Base-by-base conservation (phyloP, 2,329 filamentous ascomycete genomes). In the Bipolaris oryzae region DNA sequence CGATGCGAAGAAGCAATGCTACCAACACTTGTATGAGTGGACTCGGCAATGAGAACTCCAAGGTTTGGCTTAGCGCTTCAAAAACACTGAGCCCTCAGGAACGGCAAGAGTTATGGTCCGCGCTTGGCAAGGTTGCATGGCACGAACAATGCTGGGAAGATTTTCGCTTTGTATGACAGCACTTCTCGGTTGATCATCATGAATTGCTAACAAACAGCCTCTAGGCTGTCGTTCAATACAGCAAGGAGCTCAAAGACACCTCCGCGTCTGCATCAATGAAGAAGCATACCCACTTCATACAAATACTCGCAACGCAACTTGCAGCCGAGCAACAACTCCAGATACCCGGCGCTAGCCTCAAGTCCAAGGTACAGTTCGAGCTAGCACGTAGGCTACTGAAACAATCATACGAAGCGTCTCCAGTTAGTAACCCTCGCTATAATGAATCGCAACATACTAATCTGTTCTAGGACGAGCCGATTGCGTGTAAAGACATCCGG, bases 91-190 rank as follows among this genome's bases (percentile, higher is more conserved):
- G 49, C 18, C 68, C 53, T 10, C 65, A 62, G 48, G 68, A 63
- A 23, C 67, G 68, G 35, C 55, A 66, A 38, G 61, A 68, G 3
- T 28, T 73, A 5, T 74, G 70, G 71, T 67, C 70, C 35, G 46
- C 50, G 6, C 54, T 74, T 11, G 74, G 71, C 21, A 57, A 58
- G 15, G 58, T 48, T 41, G 69, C 74, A n/a, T 66, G 72, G 60
- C 58, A 60, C 16, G 66, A 69, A 41, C 66, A 68, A 38, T 74
- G 68, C 49, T 75, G 73, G 73, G 72, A 74, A 35, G 72, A 75
- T 61, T 73, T 68, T 31, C 68, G 69, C 37, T 61, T 58, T 35
- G 74, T 75, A 68, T 13, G 70, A 64, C 23, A 13, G 25, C 11
- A 11, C 28, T 18, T 28, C 20, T 15, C 15, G 15, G 4, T n/a